Evolutionary conservation across 495 filamentous ascomycete species (phyloP).

Genomic region (Aspergillus wentii): DNA sequence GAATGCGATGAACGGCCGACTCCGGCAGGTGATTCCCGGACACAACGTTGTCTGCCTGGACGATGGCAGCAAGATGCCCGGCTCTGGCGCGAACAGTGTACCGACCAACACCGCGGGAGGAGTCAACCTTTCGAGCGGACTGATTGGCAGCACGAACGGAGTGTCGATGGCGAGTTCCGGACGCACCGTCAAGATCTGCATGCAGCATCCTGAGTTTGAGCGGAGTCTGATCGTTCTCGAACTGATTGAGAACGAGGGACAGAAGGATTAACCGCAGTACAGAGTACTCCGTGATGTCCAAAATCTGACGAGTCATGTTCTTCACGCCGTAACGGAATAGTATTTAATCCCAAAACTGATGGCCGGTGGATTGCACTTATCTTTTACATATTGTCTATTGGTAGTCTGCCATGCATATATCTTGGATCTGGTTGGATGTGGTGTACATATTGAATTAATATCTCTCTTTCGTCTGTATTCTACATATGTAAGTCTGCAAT

Average conservation of each 20-base stretch:
- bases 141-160: slow-evolving; percentile 13
- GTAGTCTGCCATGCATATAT: too few relatives aligned
- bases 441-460: too few relatives aligned
- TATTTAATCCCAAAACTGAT: too few relatives aligned
- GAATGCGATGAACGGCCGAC: slow-evolving; percentile 90
- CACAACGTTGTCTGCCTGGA: slow-evolving; percentile 84
- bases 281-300: too few relatives aligned
- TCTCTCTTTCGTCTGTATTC: too few relatives aligned
- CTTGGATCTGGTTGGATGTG: too few relatives aligned
- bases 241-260: slow-evolving; percentile 90
- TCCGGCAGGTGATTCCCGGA: slow-evolving; percentile 91
- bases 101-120: slow-evolving; percentile 22
- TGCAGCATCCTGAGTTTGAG: slow-evolving; percentile 86
- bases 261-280: slow-evolving; percentile 63
- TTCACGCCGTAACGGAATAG: too few relatives aligned
- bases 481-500: too few relatives aligned
- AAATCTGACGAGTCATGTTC: too few relatives aligned
- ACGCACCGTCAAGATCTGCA: slow-evolving; percentile 83
- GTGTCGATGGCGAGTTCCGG: slow-evolving; percentile 14
- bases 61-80: slow-evolving; percentile 60
- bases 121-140: slow-evolving; percentile 22
- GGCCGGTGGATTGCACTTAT: too few relatives aligned
- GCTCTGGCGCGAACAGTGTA: slow-evolving; percentile 25
- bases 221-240: slow-evolving; percentile 84
- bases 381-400: too few relatives aligned